Conservation (phyloP, 2,329 filamentous ascomycete genomes). For the Cercospora janseana region DNA sequence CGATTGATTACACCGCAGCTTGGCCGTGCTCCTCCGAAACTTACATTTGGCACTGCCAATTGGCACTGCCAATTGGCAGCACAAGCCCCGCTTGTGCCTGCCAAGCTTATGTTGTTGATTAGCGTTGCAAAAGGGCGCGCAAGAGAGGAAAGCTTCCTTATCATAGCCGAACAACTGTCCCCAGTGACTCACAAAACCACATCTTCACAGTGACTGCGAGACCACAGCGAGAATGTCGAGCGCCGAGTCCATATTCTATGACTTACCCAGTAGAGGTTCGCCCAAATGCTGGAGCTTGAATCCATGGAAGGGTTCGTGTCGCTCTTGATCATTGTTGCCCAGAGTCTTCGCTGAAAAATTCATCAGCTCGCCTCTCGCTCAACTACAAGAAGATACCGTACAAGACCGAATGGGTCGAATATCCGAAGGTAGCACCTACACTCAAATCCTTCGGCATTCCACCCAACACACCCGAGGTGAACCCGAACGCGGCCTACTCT, state of each 20-base stretch:
- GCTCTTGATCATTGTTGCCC: background rate
- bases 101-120: background rate
- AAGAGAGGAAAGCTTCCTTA: background rate
- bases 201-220: slow-evolving; percentile 7
- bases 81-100: slow-evolving; percentile 5
- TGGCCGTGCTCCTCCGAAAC: background rate
- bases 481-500: slow-evolving; percentile 48
- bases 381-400: slow-evolving; percentile 69
- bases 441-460: slow-evolving; percentile 54
- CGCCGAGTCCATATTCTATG: slow-evolving; percentile 56
- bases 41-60: background rate
- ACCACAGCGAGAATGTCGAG: slow-evolving; percentile 21
- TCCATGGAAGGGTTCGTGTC: slow-evolving; percentile 65
- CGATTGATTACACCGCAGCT: background rate
- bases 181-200: background rate
- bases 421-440: slow-evolving; percentile 59
- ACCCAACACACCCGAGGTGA: slow-evolving; percentile 43
- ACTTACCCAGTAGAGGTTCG: slow-evolving; percentile 57
- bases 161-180: background rate
- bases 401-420: slow-evolving; percentile 67
- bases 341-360: slow-evolving; percentile 14
- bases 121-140: background rate
- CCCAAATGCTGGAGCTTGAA: slow-evolving; percentile 63
- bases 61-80: background rate
- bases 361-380: slow-evolving; percentile 59